phyloP scores from a whole-genome alignment of 768 basidiomycete genomes.

The Clitopilus hobsonii region DNA sequence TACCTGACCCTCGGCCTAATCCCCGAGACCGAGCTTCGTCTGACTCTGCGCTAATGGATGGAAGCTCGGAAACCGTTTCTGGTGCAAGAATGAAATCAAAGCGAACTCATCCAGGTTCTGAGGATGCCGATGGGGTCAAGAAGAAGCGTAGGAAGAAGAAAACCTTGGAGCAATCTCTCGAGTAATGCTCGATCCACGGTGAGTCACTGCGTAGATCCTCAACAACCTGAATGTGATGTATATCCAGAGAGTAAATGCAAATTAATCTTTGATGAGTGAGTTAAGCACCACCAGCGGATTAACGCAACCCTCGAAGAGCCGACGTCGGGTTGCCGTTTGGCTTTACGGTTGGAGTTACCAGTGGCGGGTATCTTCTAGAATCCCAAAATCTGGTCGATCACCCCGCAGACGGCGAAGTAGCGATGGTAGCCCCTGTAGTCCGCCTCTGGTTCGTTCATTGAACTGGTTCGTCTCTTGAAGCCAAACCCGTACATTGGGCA shows the following conservation, averaged over 20 bases:
- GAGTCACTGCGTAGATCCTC: too few relatives aligned
- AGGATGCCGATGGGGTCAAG: conserved; percentile 15
- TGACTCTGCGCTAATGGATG: conserved; percentile 1
- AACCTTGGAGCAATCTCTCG: conserved; percentile 16
- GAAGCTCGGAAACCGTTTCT: conserved; percentile 14
- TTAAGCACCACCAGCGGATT: too few relatives aligned
- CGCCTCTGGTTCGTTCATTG: background rate
- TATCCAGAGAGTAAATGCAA: too few relatives aligned
- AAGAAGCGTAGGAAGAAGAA: conserved; percentile 32
- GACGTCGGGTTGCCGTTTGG: too few relatives aligned
- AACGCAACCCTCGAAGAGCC: too few relatives aligned
- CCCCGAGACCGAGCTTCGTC: conserved; percentile 5
- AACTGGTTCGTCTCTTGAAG: background rate
- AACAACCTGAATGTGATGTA: too few relatives aligned
- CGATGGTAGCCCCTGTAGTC: background rate
- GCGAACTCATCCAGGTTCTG: conserved; percentile 20
- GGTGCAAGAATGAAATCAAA: conserved; percentile 25
- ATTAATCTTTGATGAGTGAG: too few relatives aligned
- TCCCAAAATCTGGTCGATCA: background rate
- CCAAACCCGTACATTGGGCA: background rate
- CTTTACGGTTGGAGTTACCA: too few relatives aligned
- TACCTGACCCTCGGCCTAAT: conserved; percentile 41
- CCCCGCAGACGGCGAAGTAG: background rate
- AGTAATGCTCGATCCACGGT: too few relatives aligned
- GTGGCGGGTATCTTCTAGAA: too few relatives aligned